Evolutionary conservation across 202 grass and related monocot genomes (phyloP).

Genomic region (Elaeis oleifera): DNA sequence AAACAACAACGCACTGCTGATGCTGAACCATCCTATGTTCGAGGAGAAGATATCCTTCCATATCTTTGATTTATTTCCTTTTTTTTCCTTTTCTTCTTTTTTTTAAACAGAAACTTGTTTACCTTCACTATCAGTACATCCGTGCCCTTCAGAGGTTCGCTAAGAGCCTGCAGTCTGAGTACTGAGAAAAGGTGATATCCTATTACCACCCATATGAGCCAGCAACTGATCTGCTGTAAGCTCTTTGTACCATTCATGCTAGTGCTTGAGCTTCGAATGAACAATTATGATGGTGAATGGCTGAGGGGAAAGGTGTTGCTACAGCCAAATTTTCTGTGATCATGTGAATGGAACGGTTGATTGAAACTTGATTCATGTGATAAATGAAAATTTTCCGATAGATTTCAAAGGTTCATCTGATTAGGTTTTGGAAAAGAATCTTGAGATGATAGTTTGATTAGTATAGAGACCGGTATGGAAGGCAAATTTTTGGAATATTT

Average conservation of each 20-base stretch:
- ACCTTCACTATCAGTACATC: conserved; percentile 69
- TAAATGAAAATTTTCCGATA: too few relatives aligned
- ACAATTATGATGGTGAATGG: too few relatives aligned
- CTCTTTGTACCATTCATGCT: neutral
- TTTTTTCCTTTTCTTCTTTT: neutral
- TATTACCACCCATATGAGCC: conserved; percentile 33
- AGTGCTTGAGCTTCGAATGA: too few relatives aligned
- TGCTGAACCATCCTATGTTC: conserved; percentile 88
- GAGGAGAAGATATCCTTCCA: conserved; percentile 92
- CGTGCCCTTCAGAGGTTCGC: conserved; percentile 70
- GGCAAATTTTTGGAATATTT: too few relatives aligned
- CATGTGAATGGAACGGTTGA: too few relatives aligned
- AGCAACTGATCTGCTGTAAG: conserved; percentile 29
- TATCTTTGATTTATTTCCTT: neutral
- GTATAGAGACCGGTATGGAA: too few relatives aligned
- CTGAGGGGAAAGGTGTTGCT: too few relatives aligned
- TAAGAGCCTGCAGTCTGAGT: conserved; percentile 34
- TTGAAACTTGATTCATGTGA: too few relatives aligned
- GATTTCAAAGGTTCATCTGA: too few relatives aligned
- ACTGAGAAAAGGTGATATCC: conserved; percentile 3
- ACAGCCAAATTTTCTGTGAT: too few relatives aligned
- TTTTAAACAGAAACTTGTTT: conserved; percentile 28
- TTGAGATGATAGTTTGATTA: too few relatives aligned
- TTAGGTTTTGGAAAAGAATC: too few relatives aligned
- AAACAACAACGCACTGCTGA: conserved; percentile 76